These are phyloP conservation scores for Epithele typhae DNA, from an alignment of 768 basidiomycete genomes.

Conservation along the genomic window DNA sequence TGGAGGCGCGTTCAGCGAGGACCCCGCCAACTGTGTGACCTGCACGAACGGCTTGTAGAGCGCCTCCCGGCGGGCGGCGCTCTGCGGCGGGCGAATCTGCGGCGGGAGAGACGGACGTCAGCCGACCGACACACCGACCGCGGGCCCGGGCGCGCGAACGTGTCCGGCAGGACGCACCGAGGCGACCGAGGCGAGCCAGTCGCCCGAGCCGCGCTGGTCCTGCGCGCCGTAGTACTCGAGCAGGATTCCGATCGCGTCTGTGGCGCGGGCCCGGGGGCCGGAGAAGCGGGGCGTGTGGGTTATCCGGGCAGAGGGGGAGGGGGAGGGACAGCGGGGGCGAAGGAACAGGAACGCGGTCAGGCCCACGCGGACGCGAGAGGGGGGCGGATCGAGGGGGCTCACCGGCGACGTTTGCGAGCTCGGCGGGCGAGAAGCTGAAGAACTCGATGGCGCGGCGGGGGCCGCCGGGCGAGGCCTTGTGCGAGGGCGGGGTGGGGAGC, in stretches of 20 bases:
- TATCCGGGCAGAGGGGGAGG: no score
- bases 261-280: no score
- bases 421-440: constrained; percentile 57
- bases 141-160: neutral
- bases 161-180: constrained; percentile 37
- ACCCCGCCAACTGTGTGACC: neutral
- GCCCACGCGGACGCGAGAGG: neutral
- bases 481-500: constrained; percentile 76
- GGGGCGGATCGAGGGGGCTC: constrained; percentile 7
- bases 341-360: neutral
- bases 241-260: constrained; percentile 63
- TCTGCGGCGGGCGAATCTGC: constrained; percentile 26
- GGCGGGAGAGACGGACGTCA: neutral
- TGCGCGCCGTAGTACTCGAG: constrained; percentile 72
- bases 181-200: constrained; percentile 42
- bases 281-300: no score
- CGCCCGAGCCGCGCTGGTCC: constrained; percentile 36
- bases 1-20: constrained; percentile 1
- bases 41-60: constrained; percentile 21
- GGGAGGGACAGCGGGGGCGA: no score
- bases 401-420: constrained; percentile 63
- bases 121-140: neutral
- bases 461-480: constrained; percentile 70
- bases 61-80: constrained; percentile 14
- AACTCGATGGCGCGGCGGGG: constrained; percentile 63